Evolutionary conservation across 2,329 filamentous ascomycete species (phyloP), one percentile per base, ranked within the genome.

Genomic region (Tolypocladium ophioglossoides): DNA sequence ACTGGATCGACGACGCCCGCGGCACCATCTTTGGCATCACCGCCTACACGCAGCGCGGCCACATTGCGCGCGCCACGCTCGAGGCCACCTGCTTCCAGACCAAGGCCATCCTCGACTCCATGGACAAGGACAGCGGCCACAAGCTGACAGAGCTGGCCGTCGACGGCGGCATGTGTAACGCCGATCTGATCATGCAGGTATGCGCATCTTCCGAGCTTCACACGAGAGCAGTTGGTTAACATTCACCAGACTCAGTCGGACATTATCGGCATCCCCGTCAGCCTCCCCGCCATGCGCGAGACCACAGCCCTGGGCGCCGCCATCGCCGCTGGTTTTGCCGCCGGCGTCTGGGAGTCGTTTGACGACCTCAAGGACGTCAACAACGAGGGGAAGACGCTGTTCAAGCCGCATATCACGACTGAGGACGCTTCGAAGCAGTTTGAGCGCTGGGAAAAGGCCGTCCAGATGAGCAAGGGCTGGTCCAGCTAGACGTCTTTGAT

Each of bases 31-130:
- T 89, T 62, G 86, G 86, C 47, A 87, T 90, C 63, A 89, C 87
- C 0, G 83, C 88, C 57, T 86, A 87, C 70, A 91, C 87, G 0
- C 78, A 89, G 67, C 80, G 80, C 38, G 87, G 87, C 7, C 88
- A 91, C 68, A 86, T 91, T 62, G 87, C 87, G 32, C 81, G 88
- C 51, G 88, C 87, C 30, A 91, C 87, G 0, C 78, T 91, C 54
- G 87, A 91, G 71, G 87, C 87, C 11, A 89, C 86, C 27, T 91
- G 87, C 70, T 91, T 87, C 73, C 87, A 91, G 70, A 91, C 87
- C 52, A 89, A 88, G 68, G 87, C 87, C 24, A 91, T 91, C 58
- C 78, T 91, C 32, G 82, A 88, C 63, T 85, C 88, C 52, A 91
- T 91, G 87, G 85, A 85, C 66, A 85, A 86, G 67, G 88, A 91